A percentile compares a stretch with the other conserved stretches of the same genome.
Conservation (phyloP, 306 rosid species). For the Fagus crenata region DNA sequence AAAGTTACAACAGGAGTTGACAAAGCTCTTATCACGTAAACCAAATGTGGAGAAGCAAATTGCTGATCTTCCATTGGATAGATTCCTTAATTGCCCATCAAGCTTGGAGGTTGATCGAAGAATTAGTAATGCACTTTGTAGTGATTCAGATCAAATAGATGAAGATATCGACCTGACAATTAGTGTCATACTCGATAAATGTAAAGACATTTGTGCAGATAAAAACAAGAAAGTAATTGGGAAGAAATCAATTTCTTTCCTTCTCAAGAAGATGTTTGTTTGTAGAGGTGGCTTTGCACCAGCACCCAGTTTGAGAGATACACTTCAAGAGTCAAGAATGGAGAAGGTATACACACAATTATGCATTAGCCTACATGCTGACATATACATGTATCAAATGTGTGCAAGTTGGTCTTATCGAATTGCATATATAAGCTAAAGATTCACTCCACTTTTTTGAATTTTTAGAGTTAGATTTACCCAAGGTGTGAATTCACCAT, state of each 20-base stretch:
- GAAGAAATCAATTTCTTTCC: constrained; percentile 84
- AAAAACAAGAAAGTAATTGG: constrained; percentile 61
- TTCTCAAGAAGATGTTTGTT: constrained; percentile 83
- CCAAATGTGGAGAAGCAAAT: constrained; percentile 65
- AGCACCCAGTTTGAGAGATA: constrained; percentile 69
- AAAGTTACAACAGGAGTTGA: constrained; percentile 74
- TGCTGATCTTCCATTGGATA: constrained; percentile 87
- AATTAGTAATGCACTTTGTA: constrained; percentile 61
- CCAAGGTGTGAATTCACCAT: too few species aligned
- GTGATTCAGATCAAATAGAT: constrained; percentile 52
- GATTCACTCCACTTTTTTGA: not conserved
- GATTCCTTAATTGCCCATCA: constrained; percentile 96
- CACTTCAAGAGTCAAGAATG: constrained; percentile 90
- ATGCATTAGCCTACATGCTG: not conserved
- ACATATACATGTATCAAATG: not conserved
- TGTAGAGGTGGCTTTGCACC: constrained; percentile 87
- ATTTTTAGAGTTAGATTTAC: not conserved
- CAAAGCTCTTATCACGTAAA: constrained; percentile 69
- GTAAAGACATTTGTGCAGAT: constrained; percentile 73
- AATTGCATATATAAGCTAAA: not conserved
- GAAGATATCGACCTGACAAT: constrained; percentile 87
- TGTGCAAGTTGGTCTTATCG: not conserved
- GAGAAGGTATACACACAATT: constrained; percentile 64
- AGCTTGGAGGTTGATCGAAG: constrained; percentile 92
- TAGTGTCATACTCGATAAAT: constrained; percentile 75